phyloP scores from a whole-genome alignment of 2,329 filamentous ascomycete genomes.

The Exophiala xenobiotica region DNA sequence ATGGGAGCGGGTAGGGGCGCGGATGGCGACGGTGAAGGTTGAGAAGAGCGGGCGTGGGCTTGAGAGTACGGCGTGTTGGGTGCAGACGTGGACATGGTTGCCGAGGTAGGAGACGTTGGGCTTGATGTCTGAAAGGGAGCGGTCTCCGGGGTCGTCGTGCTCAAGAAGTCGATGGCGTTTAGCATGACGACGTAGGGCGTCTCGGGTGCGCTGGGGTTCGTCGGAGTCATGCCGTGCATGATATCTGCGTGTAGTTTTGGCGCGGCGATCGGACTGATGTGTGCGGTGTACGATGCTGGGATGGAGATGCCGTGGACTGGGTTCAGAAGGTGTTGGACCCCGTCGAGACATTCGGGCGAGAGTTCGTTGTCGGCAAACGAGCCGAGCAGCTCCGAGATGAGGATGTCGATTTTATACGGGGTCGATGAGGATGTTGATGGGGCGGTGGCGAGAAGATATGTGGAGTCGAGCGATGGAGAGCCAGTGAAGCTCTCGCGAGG shows the following conservation, averaged over 20 bases:
- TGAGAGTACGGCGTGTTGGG: slow-evolving; percentile 11
- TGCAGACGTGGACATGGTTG: slow-evolving; percentile 8
- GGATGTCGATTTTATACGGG: slow-evolving; percentile 67
- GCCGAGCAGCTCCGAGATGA: slow-evolving; percentile 89
- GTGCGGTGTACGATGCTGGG: slow-evolving; percentile 87
- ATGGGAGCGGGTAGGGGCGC: slow-evolving; percentile 33
- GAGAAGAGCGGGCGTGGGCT: slow-evolving; percentile 24
- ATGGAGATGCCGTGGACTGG: slow-evolving; percentile 85
- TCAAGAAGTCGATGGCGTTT: slow-evolving; percentile 83
- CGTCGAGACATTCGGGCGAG: slow-evolving; percentile 93
- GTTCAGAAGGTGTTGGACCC: slow-evolving; percentile 86
- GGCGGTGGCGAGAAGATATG: slow-evolving; percentile 16
- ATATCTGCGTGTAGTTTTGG: slow-evolving; percentile 85
- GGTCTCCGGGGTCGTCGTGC: slow-evolving; percentile 58
- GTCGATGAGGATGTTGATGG: slow-evolving; percentile 20
- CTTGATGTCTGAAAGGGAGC: background rate
- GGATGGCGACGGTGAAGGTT: slow-evolving; percentile 31
- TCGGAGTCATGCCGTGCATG: slow-evolving; percentile 54
- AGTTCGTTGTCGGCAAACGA: slow-evolving; percentile 98
- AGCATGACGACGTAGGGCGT: slow-evolving; percentile 95
- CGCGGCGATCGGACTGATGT: slow-evolving; percentile 86
- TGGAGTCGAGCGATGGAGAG: slow-evolving; percentile 53
- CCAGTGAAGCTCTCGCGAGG: slow-evolving; percentile 37
- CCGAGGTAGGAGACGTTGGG: slow-evolving; percentile 8
- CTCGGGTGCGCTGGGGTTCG: slow-evolving; percentile 73